These are phyloP conservation scores for Fusarium agapanthi DNA, from an alignment of 2,329 filamentous ascomycete genomes.

Conservation along the genomic window DNA sequence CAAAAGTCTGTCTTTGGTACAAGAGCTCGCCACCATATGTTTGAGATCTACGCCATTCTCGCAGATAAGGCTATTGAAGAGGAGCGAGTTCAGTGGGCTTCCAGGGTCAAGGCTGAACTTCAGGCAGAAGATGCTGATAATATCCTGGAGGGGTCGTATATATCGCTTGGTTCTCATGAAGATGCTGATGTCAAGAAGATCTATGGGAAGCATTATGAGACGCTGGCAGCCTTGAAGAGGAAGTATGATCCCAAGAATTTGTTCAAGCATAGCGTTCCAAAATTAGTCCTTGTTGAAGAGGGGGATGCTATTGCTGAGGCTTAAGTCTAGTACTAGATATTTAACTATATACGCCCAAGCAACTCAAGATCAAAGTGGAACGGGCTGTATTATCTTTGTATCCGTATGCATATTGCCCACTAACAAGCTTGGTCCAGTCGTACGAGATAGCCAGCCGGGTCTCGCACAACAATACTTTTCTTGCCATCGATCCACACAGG, in stretches of 20 bases:
- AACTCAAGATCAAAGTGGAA: too few species aligned
- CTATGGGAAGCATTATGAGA: background rate
- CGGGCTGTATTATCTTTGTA: too few species aligned
- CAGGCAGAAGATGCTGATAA: background rate
- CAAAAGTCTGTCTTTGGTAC: background rate
- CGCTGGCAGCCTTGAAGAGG: background rate
- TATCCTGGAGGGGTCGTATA: background rate
- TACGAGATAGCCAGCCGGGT: too few species aligned
- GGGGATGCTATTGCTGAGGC: too few species aligned
- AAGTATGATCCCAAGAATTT: background rate
- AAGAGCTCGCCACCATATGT: background rate
- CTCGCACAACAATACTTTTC: too few species aligned
- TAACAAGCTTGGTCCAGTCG: too few species aligned
- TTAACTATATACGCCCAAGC: too few species aligned
- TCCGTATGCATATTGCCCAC: too few species aligned
- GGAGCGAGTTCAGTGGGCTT: background rate
- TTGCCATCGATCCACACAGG: too few species aligned
- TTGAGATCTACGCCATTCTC: constrained; percentile 3
- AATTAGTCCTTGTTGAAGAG: rapidly evolving
- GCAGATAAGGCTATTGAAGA: background rate
- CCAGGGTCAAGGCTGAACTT: background rate
- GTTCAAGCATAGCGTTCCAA: constrained; percentile 1
- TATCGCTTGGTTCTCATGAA: background rate
- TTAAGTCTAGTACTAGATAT: too few species aligned
- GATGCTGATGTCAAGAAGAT: background rate